phyloP scores from a whole-genome alignment of 352 stramenopile genomes.

The Pythium coloratum region DNA sequence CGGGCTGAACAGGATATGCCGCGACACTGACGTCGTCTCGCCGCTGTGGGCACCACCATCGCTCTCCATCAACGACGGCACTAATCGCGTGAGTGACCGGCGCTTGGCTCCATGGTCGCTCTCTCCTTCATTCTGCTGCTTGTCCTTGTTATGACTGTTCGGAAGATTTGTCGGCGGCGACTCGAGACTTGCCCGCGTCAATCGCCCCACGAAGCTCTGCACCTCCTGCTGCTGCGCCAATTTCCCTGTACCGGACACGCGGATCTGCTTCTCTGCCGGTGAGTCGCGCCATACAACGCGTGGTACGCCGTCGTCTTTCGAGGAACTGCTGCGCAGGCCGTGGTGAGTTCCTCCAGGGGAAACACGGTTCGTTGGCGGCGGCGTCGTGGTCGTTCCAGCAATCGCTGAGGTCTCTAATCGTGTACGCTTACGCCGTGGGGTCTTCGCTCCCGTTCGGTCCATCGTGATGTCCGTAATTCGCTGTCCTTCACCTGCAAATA shows the following conservation, averaged over 20 bases:
- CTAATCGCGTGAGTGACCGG: constrained; percentile 22
- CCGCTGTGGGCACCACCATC: neutral
- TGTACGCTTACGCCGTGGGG: constrained; percentile 46
- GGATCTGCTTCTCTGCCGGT: constrained; percentile 76
- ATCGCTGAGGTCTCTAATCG: constrained; percentile 37
- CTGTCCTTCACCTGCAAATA: constrained; percentile 15
- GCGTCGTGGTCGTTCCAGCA: constrained; percentile 18
- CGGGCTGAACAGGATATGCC: constrained; percentile 54
- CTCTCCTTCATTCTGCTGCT: neutral
- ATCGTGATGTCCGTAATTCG: constrained; percentile 1
- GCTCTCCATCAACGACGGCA: constrained; percentile 1
- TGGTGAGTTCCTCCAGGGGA: constrained; percentile 1
- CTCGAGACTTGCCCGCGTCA: constrained; percentile 56
- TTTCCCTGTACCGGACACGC: constrained; percentile 68
- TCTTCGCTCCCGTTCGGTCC: constrained; percentile 10
- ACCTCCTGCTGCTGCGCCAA: constrained; percentile 65
- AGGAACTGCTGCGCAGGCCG: constrained; percentile 1
- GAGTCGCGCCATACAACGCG: constrained; percentile 83
- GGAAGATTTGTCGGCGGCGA: constrained; percentile 23
- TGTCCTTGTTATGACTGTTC: neutral
- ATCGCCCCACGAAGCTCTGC: constrained; percentile 63
- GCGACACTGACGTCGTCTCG: constrained; percentile 30
- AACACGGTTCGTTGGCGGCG: constrained; percentile 7
- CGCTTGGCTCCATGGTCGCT: constrained; percentile 21
- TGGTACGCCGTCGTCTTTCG: constrained; percentile 22